These are phyloP conservation scores for Leccinum arenicola DNA, from an alignment of 768 basidiomycete genomes.

Conservation along the genomic window DNA sequence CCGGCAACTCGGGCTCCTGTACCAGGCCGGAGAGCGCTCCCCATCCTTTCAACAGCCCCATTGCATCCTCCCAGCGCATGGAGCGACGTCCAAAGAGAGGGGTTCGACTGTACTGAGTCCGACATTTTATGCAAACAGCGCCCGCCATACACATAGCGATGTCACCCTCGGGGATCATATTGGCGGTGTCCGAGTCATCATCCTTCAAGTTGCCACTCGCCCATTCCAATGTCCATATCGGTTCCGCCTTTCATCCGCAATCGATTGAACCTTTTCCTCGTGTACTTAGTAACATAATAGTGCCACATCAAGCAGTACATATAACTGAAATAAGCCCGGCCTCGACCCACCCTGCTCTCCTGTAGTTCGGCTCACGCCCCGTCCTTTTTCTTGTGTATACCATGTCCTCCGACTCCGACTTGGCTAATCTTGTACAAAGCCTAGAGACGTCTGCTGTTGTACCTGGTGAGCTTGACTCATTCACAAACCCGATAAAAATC, in stretches of 20 bases:
- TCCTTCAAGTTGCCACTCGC: not conserved
- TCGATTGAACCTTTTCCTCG: not conserved
- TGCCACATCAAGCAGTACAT: not conserved
- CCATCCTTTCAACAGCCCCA: not conserved
- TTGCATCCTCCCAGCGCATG: not conserved
- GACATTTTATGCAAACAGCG: not conserved
- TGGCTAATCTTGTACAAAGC: not conserved
- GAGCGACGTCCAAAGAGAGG: not conserved
- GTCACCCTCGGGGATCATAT: not conserved
- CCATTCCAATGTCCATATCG: not conserved
- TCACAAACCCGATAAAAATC: not conserved
- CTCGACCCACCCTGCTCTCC: not conserved
- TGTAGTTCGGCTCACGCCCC: not conserved
- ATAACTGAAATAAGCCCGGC: not conserved
- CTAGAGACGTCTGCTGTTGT: not conserved
- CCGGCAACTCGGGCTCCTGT: not conserved
- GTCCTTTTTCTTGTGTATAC: not conserved
- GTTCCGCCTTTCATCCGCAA: not conserved
- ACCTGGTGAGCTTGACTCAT: not conserved
- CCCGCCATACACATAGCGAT: not conserved
- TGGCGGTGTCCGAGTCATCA: not conserved
- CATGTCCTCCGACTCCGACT: conserved; percentile 1
- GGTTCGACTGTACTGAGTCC: not conserved
- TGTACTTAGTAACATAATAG: not conserved
- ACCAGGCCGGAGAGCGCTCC: not conserved